Evolutionary conservation across 2,329 filamentous ascomycete species (phyloP).

Genomic region (Calonectria crousiana): DNA sequence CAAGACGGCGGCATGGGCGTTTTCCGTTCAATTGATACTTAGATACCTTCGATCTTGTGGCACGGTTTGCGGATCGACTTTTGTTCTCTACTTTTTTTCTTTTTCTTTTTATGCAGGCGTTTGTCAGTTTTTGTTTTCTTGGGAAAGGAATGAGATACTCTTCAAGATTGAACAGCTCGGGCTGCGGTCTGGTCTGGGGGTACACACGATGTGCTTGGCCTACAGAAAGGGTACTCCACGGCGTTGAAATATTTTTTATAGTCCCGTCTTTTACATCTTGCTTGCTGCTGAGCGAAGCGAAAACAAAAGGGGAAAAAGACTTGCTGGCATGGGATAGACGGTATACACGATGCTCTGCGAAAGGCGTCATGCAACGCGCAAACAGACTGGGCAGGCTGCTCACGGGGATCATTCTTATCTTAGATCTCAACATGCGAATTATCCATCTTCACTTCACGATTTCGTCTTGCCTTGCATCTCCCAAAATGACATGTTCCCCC

Average conservation of each 20-base stretch:
- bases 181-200: slow-evolving; percentile 36
- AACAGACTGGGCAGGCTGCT: slow-evolving; percentile 36
- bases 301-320: slow-evolving; percentile 25
- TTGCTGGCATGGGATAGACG: slow-evolving; percentile 23
- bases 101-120: slow-evolving; percentile 24
- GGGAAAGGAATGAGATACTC: slow-evolving; percentile 18
- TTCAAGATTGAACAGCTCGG: slow-evolving; percentile 29
- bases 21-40: slow-evolving; percentile 46
- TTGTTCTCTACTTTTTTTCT: slow-evolving; percentile 14
- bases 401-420: slow-evolving; percentile 28
- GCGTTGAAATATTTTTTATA: slow-evolving; percentile 25
- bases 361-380: slow-evolving; percentile 35
- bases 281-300: slow-evolving; percentile 3
- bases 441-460: slow-evolving; percentile 11
- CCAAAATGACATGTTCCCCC: not conserved
- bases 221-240: slow-evolving; percentile 27
- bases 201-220: slow-evolving; percentile 14
- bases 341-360: slow-evolving; percentile 26
- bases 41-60: slow-evolving; percentile 43
- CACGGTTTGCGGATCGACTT: slow-evolving; percentile 36
- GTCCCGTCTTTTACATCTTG: slow-evolving; percentile 21
- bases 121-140: slow-evolving; percentile 14
- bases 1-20: slow-evolving; percentile 40
- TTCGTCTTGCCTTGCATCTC: not conserved
- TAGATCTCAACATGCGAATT: slow-evolving; percentile 31